Percentiles rank a stretch among this genome's conserved stretches.
These are phyloP conservation scores for Colletotrichum costaricense DNA, from an alignment of 2,329 filamentous ascomycete species.

Conservation along the genomic window DNA sequence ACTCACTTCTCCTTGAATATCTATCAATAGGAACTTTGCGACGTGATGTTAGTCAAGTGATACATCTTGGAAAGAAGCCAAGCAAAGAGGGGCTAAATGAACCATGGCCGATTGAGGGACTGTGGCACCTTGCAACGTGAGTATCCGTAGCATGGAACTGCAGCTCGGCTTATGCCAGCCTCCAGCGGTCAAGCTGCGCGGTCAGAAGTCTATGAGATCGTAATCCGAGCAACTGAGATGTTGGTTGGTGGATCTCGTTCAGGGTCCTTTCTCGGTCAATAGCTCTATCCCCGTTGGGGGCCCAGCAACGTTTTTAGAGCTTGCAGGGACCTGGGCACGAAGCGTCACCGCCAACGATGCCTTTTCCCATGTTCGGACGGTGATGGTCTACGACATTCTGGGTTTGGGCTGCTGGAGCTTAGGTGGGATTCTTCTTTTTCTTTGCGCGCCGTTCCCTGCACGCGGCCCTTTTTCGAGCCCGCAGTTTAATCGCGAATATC, in stretches of 20 bases:
- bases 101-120: background rate
- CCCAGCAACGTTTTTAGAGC: background rate
- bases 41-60: conserved; percentile 10
- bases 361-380: conserved; percentile 8
- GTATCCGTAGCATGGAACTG: background rate
- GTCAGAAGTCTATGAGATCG: background rate
- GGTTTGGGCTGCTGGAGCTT: background rate
- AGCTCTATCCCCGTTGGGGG: background rate
- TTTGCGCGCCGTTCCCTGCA: conserved; percentile 19
- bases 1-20: background rate
- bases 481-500: conserved; percentile 1
- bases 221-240: conserved; percentile 22
- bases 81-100: background rate
- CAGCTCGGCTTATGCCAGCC: background rate
- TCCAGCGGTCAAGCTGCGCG: background rate
- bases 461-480: conserved; percentile 1
- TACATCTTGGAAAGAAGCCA: background rate
- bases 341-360: background rate
- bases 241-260: background rate
- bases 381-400: background rate
- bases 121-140: background rate
- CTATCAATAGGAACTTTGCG: background rate
- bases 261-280: conserved; percentile 9
- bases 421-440: background rate
- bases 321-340: conserved; percentile 18